Evolutionary conservation across 1,139 yeast species (phyloP), one percentile per base, ranked within the genome.

Genomic region (Pneumocystis sp.): DNA sequence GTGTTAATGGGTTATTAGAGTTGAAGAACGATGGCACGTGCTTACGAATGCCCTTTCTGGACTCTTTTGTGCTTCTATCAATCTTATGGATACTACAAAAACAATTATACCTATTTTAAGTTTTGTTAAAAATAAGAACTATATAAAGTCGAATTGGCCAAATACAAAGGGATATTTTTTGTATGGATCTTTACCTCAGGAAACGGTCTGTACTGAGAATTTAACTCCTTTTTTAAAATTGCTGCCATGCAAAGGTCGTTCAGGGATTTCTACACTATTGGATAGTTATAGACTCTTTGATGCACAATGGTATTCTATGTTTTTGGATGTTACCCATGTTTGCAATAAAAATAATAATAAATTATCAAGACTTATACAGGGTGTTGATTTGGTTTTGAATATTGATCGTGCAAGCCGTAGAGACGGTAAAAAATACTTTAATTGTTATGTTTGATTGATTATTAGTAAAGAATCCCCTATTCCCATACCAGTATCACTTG

Each of bases 251-350:
- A 85, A 90, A 73, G 97, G 97, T 0, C 87, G 87, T 73, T 86
- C 96, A 0, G 99, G 99, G 1, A 78, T 93, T 59, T 83, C 96
- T 0, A 83, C 96, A 0, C 78, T 93, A 64, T 78, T 95, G 61
- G 96, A 91, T 71, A 97, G 98, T n/a, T 97, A 91, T 74, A 86
- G 85, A 72, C 82, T 95, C n/a, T 95, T 89, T 75, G 96, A 90
- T 72, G 86, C 97, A 0, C 85, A 86, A 69, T 93, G 97, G 97
- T 96, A 91, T 70, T 84, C 93, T 34, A 86, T 95, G 90, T 83
- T 96, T 1, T 83, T 93, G 64, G 97, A 93, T 73, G 80, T 90
- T 35, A 76, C 77, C n/a, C 85, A 93, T 0, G 78, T 76, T 31
- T 85, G 90, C 68, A 67, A 66, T 59, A 72, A 72, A n/a, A 71